Conservation (phyloP, 306 rosid genomes). For the Quercus robur region DNA sequence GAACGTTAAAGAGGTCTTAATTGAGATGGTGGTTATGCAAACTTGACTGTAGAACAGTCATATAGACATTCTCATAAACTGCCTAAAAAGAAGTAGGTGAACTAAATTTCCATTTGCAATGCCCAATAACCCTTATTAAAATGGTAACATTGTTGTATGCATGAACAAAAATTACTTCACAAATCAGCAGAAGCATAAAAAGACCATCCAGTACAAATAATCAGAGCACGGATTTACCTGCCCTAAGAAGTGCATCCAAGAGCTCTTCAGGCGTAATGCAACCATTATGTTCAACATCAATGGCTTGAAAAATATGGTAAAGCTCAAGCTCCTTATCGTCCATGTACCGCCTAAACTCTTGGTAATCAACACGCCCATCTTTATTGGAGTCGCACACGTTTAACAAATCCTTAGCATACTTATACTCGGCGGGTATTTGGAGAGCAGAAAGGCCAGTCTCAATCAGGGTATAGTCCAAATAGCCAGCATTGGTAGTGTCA, state of each 20-base stretch:
- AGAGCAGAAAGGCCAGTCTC: slow-evolving; percentile 83
- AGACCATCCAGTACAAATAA: not conserved
- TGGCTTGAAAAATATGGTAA: slow-evolving; percentile 85
- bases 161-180: not conserved
- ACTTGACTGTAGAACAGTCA: not conserved
- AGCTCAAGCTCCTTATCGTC: slow-evolving; percentile 94
- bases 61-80: not conserved
- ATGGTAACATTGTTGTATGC: not conserved
- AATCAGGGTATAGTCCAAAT: slow-evolving; percentile 60
- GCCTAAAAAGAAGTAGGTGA: not conserved
- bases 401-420: slow-evolving; percentile 78
- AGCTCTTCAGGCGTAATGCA: slow-evolving; percentile 94
- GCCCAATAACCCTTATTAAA: not conserved
- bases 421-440: slow-evolving; percentile 76
- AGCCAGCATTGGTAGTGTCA: slow-evolving; percentile 64
- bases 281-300: slow-evolving; percentile 89
- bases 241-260: slow-evolving; percentile 86
- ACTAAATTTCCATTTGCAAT: not conserved
- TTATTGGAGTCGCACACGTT: slow-evolving; percentile 74
- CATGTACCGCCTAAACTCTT: slow-evolving; percentile 79
- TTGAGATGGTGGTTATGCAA: not conserved
- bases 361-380: slow-evolving; percentile 75
- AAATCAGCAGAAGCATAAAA: not conserved
- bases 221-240: slow-evolving; percentile 45
- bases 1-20: not conserved